Evolutionary conservation across 2,329 filamentous ascomycete genomes (phyloP).

Genomic region (Colletotrichum gigasporum): DNA sequence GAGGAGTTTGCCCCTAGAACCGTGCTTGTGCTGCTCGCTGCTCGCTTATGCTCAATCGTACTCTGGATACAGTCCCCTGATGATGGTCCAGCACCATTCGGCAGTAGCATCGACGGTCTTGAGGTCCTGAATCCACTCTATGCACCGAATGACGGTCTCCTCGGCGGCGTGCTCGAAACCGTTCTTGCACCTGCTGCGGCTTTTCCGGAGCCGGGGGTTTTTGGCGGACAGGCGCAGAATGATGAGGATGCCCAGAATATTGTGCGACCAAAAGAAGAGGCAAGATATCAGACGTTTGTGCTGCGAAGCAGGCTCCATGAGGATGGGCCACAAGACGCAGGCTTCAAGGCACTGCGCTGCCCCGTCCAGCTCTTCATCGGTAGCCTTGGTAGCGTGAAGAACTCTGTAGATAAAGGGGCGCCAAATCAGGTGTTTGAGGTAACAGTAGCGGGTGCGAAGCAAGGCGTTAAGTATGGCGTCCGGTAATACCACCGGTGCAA

Average conservation of each 20-base stretch:
- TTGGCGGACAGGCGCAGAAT: slow-evolving; percentile 64
- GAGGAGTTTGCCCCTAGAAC: no score
- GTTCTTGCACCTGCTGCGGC: slow-evolving; percentile 58
- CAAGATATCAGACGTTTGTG: slow-evolving; percentile 68
- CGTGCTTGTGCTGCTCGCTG: background rate
- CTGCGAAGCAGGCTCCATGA: slow-evolving; percentile 63
- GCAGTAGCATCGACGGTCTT: slow-evolving; percentile 63
- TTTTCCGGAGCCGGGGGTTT: slow-evolving; percentile 58
- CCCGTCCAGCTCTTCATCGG: slow-evolving; percentile 61
- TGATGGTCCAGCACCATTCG: slow-evolving; percentile 63
- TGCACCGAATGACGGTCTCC: slow-evolving; percentile 59
- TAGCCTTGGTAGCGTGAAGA: slow-evolving; percentile 64
- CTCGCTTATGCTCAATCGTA: slow-evolving; percentile 40
- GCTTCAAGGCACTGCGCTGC: slow-evolving; percentile 66
- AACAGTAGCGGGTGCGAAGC: slow-evolving; percentile 67
- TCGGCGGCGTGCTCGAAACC: slow-evolving; percentile 60
- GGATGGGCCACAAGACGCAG: slow-evolving; percentile 68
- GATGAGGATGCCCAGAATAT: slow-evolving; percentile 66
- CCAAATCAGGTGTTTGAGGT: slow-evolving; percentile 66
- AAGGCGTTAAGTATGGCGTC: slow-evolving; percentile 60
- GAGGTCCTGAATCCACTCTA: slow-evolving; percentile 69
- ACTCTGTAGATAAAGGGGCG: slow-evolving; percentile 69
- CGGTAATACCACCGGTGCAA: background rate
- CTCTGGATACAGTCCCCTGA: slow-evolving; percentile 54
- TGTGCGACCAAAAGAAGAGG: slow-evolving; percentile 70